Evolutionary conservation across 768 basidiomycete species (phyloP), one percentile per base, ranked within the genome.

Genomic region (Rhodosporidiobolus sp.): DNA sequence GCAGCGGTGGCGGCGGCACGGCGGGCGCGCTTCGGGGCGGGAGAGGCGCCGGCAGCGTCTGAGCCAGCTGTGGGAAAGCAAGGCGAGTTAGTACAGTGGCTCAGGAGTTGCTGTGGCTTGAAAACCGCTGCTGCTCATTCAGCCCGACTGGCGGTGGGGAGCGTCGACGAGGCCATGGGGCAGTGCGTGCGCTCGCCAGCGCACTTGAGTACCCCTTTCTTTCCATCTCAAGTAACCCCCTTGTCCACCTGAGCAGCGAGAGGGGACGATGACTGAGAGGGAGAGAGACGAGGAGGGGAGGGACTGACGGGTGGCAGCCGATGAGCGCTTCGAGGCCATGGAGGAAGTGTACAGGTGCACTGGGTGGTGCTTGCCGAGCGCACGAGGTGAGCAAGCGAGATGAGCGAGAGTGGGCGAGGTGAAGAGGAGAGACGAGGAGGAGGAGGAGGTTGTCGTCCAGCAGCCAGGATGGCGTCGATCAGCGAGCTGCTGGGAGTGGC

Each of bases 401-500:
- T 38, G 8, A 30, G 50, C 24, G 14, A 24, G 28, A 8, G 26
- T 30, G 63, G 1, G 32, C 32, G 30, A 38, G 63, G 3, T n/a
- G 0, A 17, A 24, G n/a, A n/a, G 19, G 28, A 24, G 26, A n/a
- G n/a, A 22, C n/a, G 57, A 43, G 5, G 57, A 38, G 4, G 57
- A 17, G 16, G 3, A 14, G 14, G 20, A 17, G 38, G n/a, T 4
- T 4, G 3, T 24, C n/a, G 12, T 2, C 43, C 16, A 3, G 14
- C 12, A 52, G 24, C 11, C 11, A 16, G 10, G 4, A 74, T 74
- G 72, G 35, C 65, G 24, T 52, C 56, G 8, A 62, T 75, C 0
- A 46, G 59, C 1, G 4, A 49, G 10, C 28, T 75, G 43, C 59
- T 75, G 20, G 74, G 74, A 2, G 50, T 61, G n/a, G 48, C 65